Evolutionary conservation across 495 filamentous ascomycete genomes (phyloP).

Genomic region (Podospora pseudoanserina): DNA sequence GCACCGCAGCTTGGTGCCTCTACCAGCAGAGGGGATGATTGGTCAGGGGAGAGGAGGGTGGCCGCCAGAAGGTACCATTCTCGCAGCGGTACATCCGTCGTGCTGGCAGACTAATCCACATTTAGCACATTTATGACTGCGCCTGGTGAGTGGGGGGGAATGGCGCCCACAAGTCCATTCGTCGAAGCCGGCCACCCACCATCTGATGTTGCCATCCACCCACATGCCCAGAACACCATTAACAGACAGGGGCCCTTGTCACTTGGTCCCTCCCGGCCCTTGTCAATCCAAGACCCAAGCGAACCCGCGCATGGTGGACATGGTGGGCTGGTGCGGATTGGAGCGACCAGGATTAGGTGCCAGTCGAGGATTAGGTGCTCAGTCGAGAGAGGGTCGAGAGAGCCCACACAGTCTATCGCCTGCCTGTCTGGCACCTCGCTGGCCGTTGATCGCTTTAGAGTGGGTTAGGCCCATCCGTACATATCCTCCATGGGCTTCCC

Average conservation of each 20-base stretch:
- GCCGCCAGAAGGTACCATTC: slow-evolving; percentile 20
- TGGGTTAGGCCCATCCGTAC: slow-evolving; percentile 32
- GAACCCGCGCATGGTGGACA: slow-evolving; percentile 36
- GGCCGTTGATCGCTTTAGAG: slow-evolving; percentile 35
- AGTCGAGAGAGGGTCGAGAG: slow-evolving; percentile 10
- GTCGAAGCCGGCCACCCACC: slow-evolving; percentile 12
- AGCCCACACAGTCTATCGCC: slow-evolving; percentile 22
- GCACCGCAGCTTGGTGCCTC: background rate
- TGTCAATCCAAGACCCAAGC: slow-evolving; percentile 42
- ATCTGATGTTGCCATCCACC: slow-evolving; percentile 46
- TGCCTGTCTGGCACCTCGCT: slow-evolving; percentile 28
- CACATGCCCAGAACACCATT: slow-evolving; percentile 45
- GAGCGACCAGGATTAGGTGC: slow-evolving; percentile 15
- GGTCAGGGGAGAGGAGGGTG: background rate
- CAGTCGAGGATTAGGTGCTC: background rate
- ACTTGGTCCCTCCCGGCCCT: slow-evolving; percentile 28
- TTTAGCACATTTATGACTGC: slow-evolving; percentile 38
- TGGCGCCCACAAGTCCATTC: slow-evolving; percentile 21
- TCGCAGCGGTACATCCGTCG: slow-evolving; percentile 28
- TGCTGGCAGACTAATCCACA: slow-evolving; percentile 27
- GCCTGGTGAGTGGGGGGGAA: slow-evolving; percentile 18
- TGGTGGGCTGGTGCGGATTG: slow-evolving; percentile 28
- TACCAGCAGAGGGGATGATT: slow-evolving; percentile 4
- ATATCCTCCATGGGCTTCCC: slow-evolving; percentile 49
- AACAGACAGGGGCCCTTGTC: slow-evolving; percentile 34